Base-by-base conservation (phyloP, 2,329 filamentous ascomycete species). In the Thermothelomyces thermophilus region DNA sequence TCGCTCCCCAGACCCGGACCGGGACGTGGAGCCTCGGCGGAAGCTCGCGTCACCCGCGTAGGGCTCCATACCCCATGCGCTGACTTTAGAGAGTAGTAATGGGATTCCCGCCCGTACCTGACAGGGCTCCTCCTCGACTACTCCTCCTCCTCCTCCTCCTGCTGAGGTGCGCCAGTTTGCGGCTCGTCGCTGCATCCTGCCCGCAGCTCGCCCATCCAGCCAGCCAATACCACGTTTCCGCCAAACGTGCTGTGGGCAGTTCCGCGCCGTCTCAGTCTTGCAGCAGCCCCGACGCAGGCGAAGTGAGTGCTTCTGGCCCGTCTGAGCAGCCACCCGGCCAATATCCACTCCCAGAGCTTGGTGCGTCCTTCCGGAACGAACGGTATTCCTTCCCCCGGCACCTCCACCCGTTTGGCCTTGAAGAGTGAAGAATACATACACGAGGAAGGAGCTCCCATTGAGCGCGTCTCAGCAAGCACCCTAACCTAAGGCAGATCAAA, bases 151-250 rank as follows among this genome's bases (percentile, higher is more conserved):
- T 31, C 13, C 17, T 41, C 17, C 36, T 46, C 41, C 34, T 45
- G 24, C 37, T 41, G 41, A 50, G 48, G 45, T 52, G 51, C 51
- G 45, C 47, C 42, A 42, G 50, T 46, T 51, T 39, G 26, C 35
- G 10, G 14, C 13, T 40, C 17, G 11, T 33, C 56, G 26, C 46
- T 54, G 49, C 55, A 49, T 39, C 43, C 30, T 33, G 41, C 43
- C 53, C 46, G 50, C 56, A 51, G n/a, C 52, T n/a, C 33, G 7
- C 22, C 50, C 39, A 43, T 39, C 31, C 46, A 49, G 41, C 20
- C 24, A 35, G 26, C 43, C 47, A 31, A 45, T 49, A 24, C 48
- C 50, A 40, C 50, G 41, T 41, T 50, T 41, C 50, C 46, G 46
- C 46, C 50, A 42, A 24, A 40, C 49, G 50, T 22, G 36, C 42